Conservation (phyloP, 2,329 filamentous ascomycete species). For the Sclerotinia trifoliorum region DNA sequence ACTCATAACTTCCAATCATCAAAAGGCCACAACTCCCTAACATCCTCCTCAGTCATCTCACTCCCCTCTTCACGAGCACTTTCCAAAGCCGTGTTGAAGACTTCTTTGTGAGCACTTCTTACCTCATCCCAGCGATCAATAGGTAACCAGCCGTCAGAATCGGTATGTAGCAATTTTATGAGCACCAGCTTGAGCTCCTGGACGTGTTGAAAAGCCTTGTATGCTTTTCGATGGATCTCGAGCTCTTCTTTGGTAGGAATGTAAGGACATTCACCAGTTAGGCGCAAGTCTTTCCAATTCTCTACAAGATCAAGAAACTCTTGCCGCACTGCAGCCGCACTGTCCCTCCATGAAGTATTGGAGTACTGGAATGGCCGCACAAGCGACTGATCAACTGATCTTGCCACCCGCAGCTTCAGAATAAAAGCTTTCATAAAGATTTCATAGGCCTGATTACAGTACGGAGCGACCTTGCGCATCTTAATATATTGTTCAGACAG, state of each 20-base stretch:
- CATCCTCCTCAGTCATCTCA: not conserved
- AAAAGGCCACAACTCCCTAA: not conserved
- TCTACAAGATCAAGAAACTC: not conserved
- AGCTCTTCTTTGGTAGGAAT: conserved; percentile 28
- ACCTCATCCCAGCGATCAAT: conserved; percentile 26
- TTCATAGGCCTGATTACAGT: not conserved
- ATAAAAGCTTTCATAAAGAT: conserved; percentile 36
- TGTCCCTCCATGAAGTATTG: conserved; percentile 45
- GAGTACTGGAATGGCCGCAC: conserved; percentile 44
- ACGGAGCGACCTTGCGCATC: not conserved
- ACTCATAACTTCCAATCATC: not conserved
- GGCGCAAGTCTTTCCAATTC: not conserved
- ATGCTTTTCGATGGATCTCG: conserved; percentile 24
- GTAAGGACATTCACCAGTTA: not conserved
- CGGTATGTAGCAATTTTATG: conserved; percentile 21
- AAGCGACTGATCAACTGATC: conserved; percentile 41
- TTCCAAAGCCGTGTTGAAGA: not conserved
- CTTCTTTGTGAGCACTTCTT: conserved; percentile 10
- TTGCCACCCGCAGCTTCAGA: conserved; percentile 38
- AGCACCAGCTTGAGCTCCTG: conserved; percentile 29
- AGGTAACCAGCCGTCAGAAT: conserved; percentile 25
- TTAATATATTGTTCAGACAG: not conserved
- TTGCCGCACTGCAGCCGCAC: conserved; percentile 41
- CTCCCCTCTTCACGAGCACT: not conserved
- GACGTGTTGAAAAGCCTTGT: conserved; percentile 27